Evolutionary conservation across 163 green algal species (phyloP).

Genomic region (Chlorella variabilis): DNA sequence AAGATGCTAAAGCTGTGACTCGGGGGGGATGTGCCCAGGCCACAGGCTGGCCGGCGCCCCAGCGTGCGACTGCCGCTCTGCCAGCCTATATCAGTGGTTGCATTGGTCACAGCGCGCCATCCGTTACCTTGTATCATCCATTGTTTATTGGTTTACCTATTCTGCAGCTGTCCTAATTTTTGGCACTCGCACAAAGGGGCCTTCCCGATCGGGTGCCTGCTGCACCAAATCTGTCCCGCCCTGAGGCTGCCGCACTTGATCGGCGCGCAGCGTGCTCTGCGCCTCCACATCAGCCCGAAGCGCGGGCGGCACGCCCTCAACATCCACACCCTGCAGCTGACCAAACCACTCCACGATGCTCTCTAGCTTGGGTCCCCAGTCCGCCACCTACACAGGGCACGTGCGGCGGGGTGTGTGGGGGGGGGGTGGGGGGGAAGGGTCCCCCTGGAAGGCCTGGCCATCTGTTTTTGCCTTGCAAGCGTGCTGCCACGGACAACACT

Average conservation of each 20-base stretch:
- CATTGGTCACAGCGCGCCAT: too few relatives aligned
- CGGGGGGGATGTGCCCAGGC: too few relatives aligned
- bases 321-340: slow-evolving; percentile 77
- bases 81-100: too few relatives aligned
- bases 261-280: slow-evolving; percentile 60
- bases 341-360: slow-evolving; percentile 86
- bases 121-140: too few relatives aligned
- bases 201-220: slow-evolving; percentile 1
- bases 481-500: background rate
- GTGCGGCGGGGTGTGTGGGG: background rate
- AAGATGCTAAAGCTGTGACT: too few relatives aligned
- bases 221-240: slow-evolving; percentile 33
- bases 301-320: slow-evolving; percentile 67
- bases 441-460: too few relatives aligned
- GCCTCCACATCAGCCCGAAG: slow-evolving; percentile 60
- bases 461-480: too few relatives aligned
- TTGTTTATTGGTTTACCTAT: too few relatives aligned
- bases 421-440: too few relatives aligned
- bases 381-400: slow-evolving; percentile 55
- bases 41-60: too few relatives aligned
- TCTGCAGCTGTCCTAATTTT: slow-evolving; percentile 59
- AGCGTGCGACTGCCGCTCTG: too few relatives aligned
- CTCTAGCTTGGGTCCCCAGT: slow-evolving; percentile 78
- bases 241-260: slow-evolving; percentile 48
- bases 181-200: slow-evolving; percentile 46